A percentile compares a stretch with the other conserved stretches of the same genome.
phyloP scores from a whole-genome alignment of 106 monocot genomes.

The Phalaenopsis aphrodite region DNA sequence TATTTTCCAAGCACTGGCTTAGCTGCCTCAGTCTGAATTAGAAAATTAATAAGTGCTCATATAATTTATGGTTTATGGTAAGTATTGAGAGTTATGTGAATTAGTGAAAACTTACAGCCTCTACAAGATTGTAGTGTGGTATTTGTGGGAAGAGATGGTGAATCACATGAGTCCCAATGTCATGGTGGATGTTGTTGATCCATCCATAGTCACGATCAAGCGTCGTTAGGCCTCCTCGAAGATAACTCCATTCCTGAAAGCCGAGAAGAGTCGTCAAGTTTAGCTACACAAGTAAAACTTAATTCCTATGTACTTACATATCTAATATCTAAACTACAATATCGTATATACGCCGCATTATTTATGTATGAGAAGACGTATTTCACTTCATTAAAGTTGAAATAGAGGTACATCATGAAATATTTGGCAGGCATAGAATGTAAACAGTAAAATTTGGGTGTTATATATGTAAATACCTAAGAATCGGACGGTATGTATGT shows the following conservation, averaged over 20 bases:
- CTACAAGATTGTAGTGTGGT: constrained; percentile 55
- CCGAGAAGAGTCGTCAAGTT: neutral
- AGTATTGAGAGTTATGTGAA: neutral
- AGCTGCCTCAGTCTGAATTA: constrained; percentile 42
- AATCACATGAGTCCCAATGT: constrained; percentile 58
- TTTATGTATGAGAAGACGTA: no score
- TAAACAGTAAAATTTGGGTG: no score
- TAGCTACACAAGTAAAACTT: no score
- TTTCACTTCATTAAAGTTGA: no score
- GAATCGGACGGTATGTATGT: no score
- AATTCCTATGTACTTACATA: no score
- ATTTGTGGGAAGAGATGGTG: constrained; percentile 72
- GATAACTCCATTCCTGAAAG: constrained; percentile 51
- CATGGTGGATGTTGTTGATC: constrained; percentile 62
- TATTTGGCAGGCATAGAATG: no score
- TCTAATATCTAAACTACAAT: no score
- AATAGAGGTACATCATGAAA: no score
- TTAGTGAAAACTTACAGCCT: constrained; percentile 34
- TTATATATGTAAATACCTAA: no score
- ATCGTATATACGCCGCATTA: no score
- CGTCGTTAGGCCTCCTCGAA: constrained; percentile 49
- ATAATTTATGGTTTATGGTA: neutral
- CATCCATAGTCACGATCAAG: constrained; percentile 56
- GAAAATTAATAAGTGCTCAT: neutral
- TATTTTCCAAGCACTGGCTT: constrained; percentile 50